A percentile compares a stretch with the other conserved stretches of the same genome.
Evolutionary conservation across 331 rosid genomes (phyloP).

Genomic region (Prunus yedoensis): DNA sequence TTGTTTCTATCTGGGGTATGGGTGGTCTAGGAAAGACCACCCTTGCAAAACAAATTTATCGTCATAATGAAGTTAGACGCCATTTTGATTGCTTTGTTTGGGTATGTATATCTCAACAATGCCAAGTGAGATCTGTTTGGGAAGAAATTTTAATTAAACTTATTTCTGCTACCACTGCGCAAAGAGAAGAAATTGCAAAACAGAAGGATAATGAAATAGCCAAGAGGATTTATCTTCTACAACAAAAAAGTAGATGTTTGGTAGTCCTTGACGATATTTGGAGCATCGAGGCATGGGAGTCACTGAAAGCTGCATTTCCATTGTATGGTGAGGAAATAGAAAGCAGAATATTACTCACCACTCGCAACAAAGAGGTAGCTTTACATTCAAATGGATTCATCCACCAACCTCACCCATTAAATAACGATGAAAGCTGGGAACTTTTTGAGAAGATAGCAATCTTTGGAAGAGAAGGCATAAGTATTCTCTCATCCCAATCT

Average conservation of each 20-base stretch:
- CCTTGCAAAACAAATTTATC: neutral
- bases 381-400: neutral
- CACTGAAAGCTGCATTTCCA: constrained; percentile 11
- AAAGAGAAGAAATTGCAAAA: neutral
- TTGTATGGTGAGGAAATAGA: neutral
- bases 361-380: neutral
- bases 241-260: neutral
- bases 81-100: neutral
- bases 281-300: neutral
- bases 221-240: neutral
- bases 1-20: neutral
- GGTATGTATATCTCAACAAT: neutral
- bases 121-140: neutral
- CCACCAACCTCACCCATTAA: neutral
- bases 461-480: neutral
- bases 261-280: constrained; percentile 31
- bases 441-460: constrained; percentile 12
- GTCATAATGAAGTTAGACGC: neutral
- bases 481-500: neutral
- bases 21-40: neutral
- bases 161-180: neutral
- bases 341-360: constrained; percentile 14
- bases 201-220: neutral
- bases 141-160: neutral
- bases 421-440: constrained; percentile 14